Conservation (phyloP, 2,329 filamentous ascomycete genomes). For the Cytospora chrysosperma region DNA sequence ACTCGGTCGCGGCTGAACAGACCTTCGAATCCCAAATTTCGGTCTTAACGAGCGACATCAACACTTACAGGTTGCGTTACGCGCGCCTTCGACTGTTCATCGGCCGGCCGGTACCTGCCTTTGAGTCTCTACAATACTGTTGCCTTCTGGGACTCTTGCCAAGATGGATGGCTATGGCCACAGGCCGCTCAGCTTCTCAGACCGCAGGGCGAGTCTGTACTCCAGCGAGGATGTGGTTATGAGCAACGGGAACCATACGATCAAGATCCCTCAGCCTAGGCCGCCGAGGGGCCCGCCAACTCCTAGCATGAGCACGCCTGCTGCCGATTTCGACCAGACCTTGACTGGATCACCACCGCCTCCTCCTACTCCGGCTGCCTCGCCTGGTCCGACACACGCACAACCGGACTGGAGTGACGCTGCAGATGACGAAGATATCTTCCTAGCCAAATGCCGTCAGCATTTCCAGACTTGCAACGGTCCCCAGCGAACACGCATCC, state of each 20-base stretch:
- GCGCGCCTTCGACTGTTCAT: background rate
- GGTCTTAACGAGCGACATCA: background rate
- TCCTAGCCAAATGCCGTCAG: conserved; percentile 74
- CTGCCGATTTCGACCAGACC: conserved; percentile 61
- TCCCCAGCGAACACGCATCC: conserved; percentile 73
- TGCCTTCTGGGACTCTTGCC: conserved; percentile 7
- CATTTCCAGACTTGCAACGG: conserved; percentile 78
- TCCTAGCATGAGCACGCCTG: conserved; percentile 65
- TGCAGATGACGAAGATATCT: conserved; percentile 78
- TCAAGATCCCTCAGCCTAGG: conserved; percentile 52
- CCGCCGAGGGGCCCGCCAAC: conserved; percentile 60
- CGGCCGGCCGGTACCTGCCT: conserved; percentile 8
- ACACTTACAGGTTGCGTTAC: conserved; percentile 1
- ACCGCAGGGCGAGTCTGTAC: conserved; percentile 58
- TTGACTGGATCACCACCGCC: conserved; percentile 62
- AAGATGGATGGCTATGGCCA: conserved; percentile 43
- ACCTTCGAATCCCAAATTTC: conserved; percentile 3
- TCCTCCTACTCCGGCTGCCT: conserved; percentile 64
- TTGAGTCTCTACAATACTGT: conserved; percentile 11
- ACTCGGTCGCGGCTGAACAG: conserved; percentile 3
- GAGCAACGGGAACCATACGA: conserved; percentile 45
- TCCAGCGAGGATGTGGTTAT: conserved; percentile 57
- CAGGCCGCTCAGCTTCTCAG: conserved; percentile 59
- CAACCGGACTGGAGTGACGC: conserved; percentile 74
- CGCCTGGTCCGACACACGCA: conserved; percentile 59